phyloP scores from a whole-genome alignment of 805 yeast species.

The Lipomyces yamadae region DNA sequence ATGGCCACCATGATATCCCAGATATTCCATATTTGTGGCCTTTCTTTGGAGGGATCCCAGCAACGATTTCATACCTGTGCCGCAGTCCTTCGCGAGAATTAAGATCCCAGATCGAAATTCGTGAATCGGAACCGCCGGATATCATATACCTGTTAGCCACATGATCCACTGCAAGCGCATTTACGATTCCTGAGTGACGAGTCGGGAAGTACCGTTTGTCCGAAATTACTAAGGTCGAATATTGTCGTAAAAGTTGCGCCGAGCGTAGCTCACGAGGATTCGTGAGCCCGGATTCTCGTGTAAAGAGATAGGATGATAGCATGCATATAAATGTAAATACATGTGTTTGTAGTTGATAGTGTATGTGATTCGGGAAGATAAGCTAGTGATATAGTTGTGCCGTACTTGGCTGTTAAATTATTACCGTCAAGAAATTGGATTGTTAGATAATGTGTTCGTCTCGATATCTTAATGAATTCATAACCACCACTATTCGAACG shows the following conservation, averaged over 20 bases:
- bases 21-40: slow-evolving; percentile 78
- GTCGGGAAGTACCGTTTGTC: slow-evolving; percentile 38
- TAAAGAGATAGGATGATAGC: slow-evolving; percentile 34
- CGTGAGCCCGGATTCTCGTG: slow-evolving; percentile 35
- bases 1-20: slow-evolving; percentile 83
- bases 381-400: background rate
- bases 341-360: background rate
- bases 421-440: background rate
- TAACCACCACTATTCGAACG: background rate
- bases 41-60: slow-evolving; percentile 18
- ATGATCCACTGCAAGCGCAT: slow-evolving; percentile 62
- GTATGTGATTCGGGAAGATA: background rate
- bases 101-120: slow-evolving; percentile 70
- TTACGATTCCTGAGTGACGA: slow-evolving; percentile 55
- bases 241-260: slow-evolving; percentile 29
- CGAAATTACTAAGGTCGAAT: slow-evolving; percentile 29
- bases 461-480: background rate
- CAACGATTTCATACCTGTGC: slow-evolving; percentile 37
- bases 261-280: slow-evolving; percentile 34
- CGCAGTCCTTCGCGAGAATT: slow-evolving; percentile 41
- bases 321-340: slow-evolving; percentile 19
- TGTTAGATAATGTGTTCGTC: background rate
- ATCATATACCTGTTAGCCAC: slow-evolving; percentile 53
- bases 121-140: slow-evolving; percentile 76
- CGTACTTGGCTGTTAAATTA: background rate